Base-by-base conservation (phyloP, 257 asterid species). In the Eustoma russellianum region DNA sequence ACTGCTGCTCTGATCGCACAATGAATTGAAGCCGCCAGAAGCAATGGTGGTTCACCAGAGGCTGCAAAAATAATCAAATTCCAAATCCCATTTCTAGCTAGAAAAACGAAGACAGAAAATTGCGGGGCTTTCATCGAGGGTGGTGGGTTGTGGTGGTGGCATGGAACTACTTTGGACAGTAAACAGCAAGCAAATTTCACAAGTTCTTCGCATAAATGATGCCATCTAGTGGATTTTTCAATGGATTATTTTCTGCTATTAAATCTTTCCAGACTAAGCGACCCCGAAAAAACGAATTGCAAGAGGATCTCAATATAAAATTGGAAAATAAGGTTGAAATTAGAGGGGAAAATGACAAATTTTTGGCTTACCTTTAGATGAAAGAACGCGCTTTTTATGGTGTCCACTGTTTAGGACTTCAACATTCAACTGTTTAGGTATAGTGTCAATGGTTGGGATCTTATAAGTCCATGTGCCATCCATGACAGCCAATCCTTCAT, bases 301-400 rank as follows among this genome's bases (percentile, higher is more conserved):
- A n/a, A n/a, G n/a, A n/a, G n/a, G n/a, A n/a, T n/a, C n/a, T n/a
- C 15, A 6, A 12, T 33, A 12, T 16, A 17, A 12, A 12, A 6
- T 13, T 34, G 33, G 17, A 38, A 4, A 24, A 24, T 2, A 24
- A 3, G 28, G 28, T 19, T 1, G 3, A 19, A 19, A 19, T 19
- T 19, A 19, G 3, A 19, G 17, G 17, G 40, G 14, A 60, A 60
- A n/a, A n/a, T n/a, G n/a, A n/a, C n/a, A n/a, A n/a, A n/a, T n/a
- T n/a, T n/a, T n/a, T n/a, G n/a, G n/a, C n/a, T n/a, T 59, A 88
- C 97, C 95, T 67, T 88, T 85, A 19, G 95, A 85, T 0, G 97
- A 88, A 65, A 88, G 90, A 56, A 82, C 68, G 4, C 93, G 88
- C 0, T 78, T 62, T 57, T 73, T 55, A 60, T 88, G 76, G 60